Base-by-base conservation (phyloP, 148 eudicot species). In the Linanthus parryae region DNA sequence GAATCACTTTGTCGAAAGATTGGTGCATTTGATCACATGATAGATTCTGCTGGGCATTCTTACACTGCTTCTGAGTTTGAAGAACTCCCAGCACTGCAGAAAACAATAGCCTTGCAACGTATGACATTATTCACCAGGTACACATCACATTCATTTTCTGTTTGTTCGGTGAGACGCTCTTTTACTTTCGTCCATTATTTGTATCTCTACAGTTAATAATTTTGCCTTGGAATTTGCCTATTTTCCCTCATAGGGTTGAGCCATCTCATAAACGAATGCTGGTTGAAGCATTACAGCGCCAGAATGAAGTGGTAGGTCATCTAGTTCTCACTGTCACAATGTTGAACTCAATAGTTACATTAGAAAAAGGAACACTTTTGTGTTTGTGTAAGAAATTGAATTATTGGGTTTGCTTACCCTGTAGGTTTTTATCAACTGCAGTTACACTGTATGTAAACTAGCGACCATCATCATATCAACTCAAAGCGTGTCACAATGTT, bases 261-360 rank as follows among this genome's bases (percentile, higher is more conserved):
- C 96, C 99, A 70, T 77, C 99, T 62, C 99, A 94, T 79, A 94
- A 94, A 71, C 77, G 85, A 66, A 94, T 88, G 95, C 77, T 94
- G 64, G 96, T 94, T 65, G 99, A 94, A 72, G 90, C 99, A 51
- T 72, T 94, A 57, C 99, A 94, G 53, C 74, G 80, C 57, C 96
- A 88, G 67, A 94, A 88, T 72, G 99, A 94, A 82, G 99, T 94
- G 91, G 99, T 94, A 76, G 37, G 59, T 59, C 19, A 56, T 15
- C 30, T 51, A 1, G 7, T 59, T 42, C 43, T 40, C 26, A 25
- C 26, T 54, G 21, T 53, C n/a, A 24, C 16, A 53, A 35, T 14
- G 14, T n/a, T n/a, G n/a, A n/a, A n/a, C n/a, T n/a, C n/a, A n/a
- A n/a, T n/a, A n/a, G n/a, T n/a, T n/a, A n/a, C n/a, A 13, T 22